These are phyloP conservation scores for Globisporangium okanoganense DNA, from an alignment of 352 stramenopile genomes.

Conservation along the genomic window DNA sequence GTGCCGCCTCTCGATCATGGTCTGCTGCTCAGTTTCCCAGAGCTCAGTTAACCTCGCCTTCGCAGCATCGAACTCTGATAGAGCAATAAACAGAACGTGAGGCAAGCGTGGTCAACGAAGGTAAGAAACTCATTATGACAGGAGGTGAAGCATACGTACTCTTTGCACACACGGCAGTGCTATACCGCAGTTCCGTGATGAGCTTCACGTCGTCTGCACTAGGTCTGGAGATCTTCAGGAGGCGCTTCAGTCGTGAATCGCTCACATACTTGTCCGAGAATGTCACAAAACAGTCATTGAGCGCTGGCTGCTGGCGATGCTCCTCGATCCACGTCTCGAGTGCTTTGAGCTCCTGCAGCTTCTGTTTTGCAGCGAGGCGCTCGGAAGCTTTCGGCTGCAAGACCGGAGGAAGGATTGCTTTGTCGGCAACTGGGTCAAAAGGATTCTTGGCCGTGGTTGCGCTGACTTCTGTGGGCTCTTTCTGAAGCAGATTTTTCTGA, in stretches of 20 bases:
- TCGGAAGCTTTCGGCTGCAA: constrained; percentile 17
- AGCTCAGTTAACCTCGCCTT: constrained; percentile 24
- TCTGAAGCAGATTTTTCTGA: constrained; percentile 12
- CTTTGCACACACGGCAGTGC: constrained; percentile 31
- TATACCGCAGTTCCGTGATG: constrained; percentile 31
- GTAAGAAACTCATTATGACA: too few relatives aligned
- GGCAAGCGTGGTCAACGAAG: too few relatives aligned
- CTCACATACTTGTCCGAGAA: constrained; percentile 17
- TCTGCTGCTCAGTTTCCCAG: constrained; percentile 31
- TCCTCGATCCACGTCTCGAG: constrained; percentile 14
- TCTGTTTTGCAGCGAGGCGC: constrained; percentile 13
- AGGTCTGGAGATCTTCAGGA: constrained; percentile 5
- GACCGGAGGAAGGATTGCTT: not conserved
- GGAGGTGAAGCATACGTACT: constrained; percentile 15
- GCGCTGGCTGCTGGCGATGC: constrained; percentile 4
- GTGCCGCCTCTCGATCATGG: constrained; percentile 23
- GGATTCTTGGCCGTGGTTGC: not conserved
- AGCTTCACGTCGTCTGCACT: constrained; percentile 20
- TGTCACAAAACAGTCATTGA: not conserved
- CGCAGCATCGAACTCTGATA: constrained; percentile 32
- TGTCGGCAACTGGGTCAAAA: constrained; percentile 3
- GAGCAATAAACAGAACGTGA: too few relatives aligned
- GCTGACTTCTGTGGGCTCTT: not conserved
- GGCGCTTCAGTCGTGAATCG: constrained; percentile 8
- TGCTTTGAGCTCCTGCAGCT: constrained; percentile 13